These are phyloP conservation scores for Aureobasidium pullulans DNA, from an alignment of 2,329 filamentous ascomycete species.

Conservation along the genomic window DNA sequence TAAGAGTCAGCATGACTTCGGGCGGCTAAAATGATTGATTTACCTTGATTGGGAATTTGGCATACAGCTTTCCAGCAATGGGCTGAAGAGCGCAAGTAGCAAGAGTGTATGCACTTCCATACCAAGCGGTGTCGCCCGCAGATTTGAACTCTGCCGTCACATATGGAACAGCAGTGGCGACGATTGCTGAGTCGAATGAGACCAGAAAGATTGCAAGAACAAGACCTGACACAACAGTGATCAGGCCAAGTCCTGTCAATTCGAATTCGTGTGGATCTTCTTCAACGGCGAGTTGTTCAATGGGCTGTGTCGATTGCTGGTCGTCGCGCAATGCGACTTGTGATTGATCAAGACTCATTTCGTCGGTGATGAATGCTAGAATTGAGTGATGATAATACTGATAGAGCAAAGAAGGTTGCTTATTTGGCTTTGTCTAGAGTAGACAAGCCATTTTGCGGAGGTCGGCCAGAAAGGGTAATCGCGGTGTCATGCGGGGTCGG, in stretches of 20 bases:
- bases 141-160: conserved; percentile 36
- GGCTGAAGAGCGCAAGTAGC: conserved; percentile 39
- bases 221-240: background rate
- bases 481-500: background rate
- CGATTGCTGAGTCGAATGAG: conserved; percentile 18
- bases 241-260: background rate
- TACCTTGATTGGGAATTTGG: conserved; percentile 33
- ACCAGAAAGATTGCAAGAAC: conserved; percentile 5
- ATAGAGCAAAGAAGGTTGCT: background rate
- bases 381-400: too few relatives aligned
- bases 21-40: background rate
- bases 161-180: conserved; percentile 31
- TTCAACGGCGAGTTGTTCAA: background rate
- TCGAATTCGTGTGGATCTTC: background rate
- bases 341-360: background rate
- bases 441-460: background rate
- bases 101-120: conserved; percentile 36
- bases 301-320: background rate
- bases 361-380: background rate
- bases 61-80: conserved; percentile 40
- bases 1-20: too few relatives aligned
- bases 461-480: background rate
- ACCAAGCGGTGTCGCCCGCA: conserved; percentile 35
- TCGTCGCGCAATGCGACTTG: background rate
- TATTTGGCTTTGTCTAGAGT: background rate